Conservation (phyloP, 2,329 filamentous ascomycete species). For the Ophiostoma triangulosporum region DNA sequence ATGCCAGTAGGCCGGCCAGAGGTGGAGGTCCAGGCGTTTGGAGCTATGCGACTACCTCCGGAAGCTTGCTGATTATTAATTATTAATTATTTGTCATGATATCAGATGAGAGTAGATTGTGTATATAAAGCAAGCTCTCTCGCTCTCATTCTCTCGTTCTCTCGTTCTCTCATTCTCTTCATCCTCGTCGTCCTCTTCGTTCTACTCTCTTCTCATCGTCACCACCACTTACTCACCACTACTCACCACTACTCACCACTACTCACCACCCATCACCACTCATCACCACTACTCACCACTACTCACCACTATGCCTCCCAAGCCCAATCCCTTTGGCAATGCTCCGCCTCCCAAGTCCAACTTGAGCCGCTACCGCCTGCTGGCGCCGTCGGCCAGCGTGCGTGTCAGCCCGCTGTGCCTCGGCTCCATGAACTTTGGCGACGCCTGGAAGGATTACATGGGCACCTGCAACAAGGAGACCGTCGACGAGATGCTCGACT, state of each 20-base stretch:
- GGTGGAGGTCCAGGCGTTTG: too few relatives aligned
- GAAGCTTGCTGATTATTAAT: not conserved
- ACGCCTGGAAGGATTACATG: conserved; percentile 42
- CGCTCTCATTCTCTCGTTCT: not conserved
- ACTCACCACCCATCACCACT: not conserved
- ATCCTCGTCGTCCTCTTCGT: too few relatives aligned
- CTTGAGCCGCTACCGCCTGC: conserved; percentile 50
- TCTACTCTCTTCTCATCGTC: not conserved
- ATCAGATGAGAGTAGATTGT: not conserved
- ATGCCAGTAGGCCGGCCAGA: too few relatives aligned
- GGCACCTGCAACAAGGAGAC: conserved; percentile 51
- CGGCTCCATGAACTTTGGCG: conserved; percentile 52
- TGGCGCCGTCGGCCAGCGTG: conserved; percentile 51
- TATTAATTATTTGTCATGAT: not conserved
- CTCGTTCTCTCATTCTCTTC: not conserved
- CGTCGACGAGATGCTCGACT: conserved; percentile 51
- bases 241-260: not conserved
- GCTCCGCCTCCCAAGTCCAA: conserved; percentile 43
- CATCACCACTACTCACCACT: not conserved
- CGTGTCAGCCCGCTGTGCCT: conserved; percentile 55
- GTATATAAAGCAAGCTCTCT: not conserved
- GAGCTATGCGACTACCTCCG: too few relatives aligned
- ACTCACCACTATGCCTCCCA: not conserved
- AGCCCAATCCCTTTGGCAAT: conserved; percentile 18
- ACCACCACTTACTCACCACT: not conserved